Evolutionary conservation across 1,284 basidiomycete genomes (phyloP).

Genomic region (Cryptococcus sp.): DNA sequence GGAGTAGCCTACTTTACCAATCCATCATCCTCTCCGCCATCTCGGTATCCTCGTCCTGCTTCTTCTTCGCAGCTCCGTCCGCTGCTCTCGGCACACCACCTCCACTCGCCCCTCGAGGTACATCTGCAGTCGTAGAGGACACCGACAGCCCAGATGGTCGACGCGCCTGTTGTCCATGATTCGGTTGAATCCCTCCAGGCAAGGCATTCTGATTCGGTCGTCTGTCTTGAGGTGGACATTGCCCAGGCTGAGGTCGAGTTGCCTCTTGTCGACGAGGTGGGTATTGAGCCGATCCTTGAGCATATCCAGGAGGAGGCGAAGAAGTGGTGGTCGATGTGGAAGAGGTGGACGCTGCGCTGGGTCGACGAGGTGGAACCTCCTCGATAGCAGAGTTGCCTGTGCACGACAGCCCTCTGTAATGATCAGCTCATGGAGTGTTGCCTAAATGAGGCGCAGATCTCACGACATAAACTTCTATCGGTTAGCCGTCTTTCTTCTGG

Average conservation of each 20-base stretch:
- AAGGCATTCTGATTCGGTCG: too few relatives aligned
- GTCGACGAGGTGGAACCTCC: background rate
- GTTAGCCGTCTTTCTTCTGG: background rate
- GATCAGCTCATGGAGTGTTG: background rate
- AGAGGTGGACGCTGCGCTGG: background rate
- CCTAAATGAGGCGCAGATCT: background rate
- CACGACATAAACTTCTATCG: background rate
- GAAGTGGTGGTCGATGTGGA: background rate
- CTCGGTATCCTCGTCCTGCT: constrained; percentile 1
- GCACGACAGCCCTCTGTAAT: background rate
- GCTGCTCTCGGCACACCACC: background rate
- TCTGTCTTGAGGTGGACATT: too few relatives aligned
- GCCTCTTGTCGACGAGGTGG: too few relatives aligned
- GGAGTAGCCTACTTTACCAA: background rate
- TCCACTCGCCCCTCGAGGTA: too few relatives aligned
- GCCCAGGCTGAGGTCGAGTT: too few relatives aligned
- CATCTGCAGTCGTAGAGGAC: too few relatives aligned
- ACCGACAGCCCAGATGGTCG: too few relatives aligned
- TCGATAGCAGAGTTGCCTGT: background rate
- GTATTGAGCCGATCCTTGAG: background rate
- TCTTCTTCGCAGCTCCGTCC: background rate
- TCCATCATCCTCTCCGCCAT: constrained; percentile 5
- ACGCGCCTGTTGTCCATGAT: too few relatives aligned
- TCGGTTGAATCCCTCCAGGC: too few relatives aligned
- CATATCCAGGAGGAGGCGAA: background rate